Conservation (phyloP, 495 filamentous ascomycete genomes). For the Saxophila tyrrhenica region DNA sequence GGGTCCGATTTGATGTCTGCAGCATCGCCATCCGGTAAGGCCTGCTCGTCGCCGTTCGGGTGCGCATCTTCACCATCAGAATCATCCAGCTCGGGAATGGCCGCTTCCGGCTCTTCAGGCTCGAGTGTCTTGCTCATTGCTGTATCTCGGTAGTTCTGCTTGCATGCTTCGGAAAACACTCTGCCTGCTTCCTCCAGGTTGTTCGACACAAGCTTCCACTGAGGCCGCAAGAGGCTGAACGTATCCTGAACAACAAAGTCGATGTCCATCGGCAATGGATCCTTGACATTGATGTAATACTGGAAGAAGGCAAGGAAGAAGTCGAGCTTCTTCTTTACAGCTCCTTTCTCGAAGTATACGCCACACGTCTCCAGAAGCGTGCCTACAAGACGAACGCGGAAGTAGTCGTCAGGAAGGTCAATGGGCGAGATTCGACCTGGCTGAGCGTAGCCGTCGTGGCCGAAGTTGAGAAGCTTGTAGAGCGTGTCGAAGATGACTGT, state of each 20-base stretch:
- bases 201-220: slow-evolving; percentile 70
- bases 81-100: slow-evolving; percentile 42
- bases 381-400: slow-evolving; percentile 81
- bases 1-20: slow-evolving; percentile 20
- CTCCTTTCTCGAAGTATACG: slow-evolving; percentile 87
- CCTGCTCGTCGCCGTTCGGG: slow-evolving; percentile 45
- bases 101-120: slow-evolving; percentile 50
- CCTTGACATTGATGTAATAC: slow-evolving; percentile 95
- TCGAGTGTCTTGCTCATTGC: slow-evolving; percentile 52
- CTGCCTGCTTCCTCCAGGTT: slow-evolving; percentile 73
- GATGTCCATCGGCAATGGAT: slow-evolving; percentile 87
- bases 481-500: slow-evolving; percentile 90
- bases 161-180: slow-evolving; percentile 75
- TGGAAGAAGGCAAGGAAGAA: slow-evolving; percentile 97
- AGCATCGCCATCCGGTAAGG: not conserved
- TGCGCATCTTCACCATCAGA: slow-evolving; percentile 39
- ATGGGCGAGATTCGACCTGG: slow-evolving; percentile 62
- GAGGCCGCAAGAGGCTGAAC: slow-evolving; percentile 67
- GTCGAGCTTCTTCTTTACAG: slow-evolving; percentile 91
- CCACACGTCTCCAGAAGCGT: slow-evolving; percentile 90
- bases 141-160: slow-evolving; percentile 73
- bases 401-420: slow-evolving; percentile 90
- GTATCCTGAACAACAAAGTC: slow-evolving; percentile 96
- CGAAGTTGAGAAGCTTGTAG: slow-evolving; percentile 88
- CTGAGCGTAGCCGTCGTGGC: slow-evolving; percentile 69